A percentile compares a stretch with the other conserved stretches of the same genome.
phyloP scores from a whole-genome alignment of 371 early-diverging fungal species.

The Lichtheimia hyalospora region DNA sequence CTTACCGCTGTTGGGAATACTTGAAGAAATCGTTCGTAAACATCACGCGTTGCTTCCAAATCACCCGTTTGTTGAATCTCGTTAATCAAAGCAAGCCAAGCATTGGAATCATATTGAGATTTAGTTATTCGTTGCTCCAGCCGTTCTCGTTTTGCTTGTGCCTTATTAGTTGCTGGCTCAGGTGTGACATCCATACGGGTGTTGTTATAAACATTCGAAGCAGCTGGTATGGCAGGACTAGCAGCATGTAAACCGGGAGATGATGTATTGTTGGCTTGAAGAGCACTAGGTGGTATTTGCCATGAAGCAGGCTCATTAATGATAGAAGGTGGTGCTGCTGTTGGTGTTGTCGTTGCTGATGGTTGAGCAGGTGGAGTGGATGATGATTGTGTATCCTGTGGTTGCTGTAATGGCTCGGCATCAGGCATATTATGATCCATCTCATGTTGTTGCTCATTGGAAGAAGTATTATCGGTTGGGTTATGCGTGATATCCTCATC shows the following conservation, averaged over 20 bases:
- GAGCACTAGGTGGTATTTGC: slow-evolving; percentile 55
- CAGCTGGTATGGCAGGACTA: background rate
- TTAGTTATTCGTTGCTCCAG: slow-evolving; percentile 54
- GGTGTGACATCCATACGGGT: background rate
- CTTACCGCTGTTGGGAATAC: slow-evolving; percentile 89
- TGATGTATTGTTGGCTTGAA: slow-evolving; percentile 21
- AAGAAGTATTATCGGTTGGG: background rate
- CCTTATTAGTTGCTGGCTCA: slow-evolving; percentile 23
- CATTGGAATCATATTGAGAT: slow-evolving; percentile 63
- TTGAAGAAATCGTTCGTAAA: slow-evolving; percentile 73
- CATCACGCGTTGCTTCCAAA: slow-evolving; percentile 59
- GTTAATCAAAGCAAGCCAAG: slow-evolving; percentile 67
- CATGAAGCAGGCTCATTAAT: slow-evolving; percentile 51
- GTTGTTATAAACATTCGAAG: background rate
- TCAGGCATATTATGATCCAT: background rate
- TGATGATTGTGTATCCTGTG: background rate
- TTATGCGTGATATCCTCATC: background rate
- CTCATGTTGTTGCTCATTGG: background rate
- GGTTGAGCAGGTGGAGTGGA: background rate
- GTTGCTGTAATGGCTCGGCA: background rate
- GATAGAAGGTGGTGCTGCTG: slow-evolving; percentile 2
- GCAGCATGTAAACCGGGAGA: slow-evolving; percentile 8
- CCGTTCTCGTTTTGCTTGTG: slow-evolving; percentile 45
- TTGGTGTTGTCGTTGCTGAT: background rate
- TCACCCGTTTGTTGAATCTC: slow-evolving; percentile 64